Evolutionary conservation across 1,284 basidiomycete genomes (phyloP), one percentile per base, ranked within the genome.

Genomic region (Cutaneotrichosporon sp.): DNA sequence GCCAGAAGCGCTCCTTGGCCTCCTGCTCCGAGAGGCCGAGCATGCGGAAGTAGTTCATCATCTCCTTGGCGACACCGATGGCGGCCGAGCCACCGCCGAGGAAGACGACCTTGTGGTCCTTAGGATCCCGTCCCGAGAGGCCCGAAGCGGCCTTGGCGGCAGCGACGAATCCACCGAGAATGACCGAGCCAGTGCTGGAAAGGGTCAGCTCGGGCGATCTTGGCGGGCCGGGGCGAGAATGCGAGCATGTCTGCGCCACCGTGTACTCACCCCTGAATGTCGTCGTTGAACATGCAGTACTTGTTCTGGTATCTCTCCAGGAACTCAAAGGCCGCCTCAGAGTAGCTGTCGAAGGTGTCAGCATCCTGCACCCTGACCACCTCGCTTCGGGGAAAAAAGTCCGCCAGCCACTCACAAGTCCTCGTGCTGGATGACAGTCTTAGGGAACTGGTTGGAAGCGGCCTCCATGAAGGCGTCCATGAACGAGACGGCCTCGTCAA

Each of bases 401-500:
- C 10, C 10, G n/a, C 16, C 8, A 4, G 43, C 43, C 18, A 65
- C 64, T 65, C 64, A 65, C 58, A 92, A 92, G 81, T 92, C 91
- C 85, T 97, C 94, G 73, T 95, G 95, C 80, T 97, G 94, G 60
- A 95, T 84, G 71, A 95, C 85, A 56, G 84, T 75, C 69, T 91
- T 89, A 1, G 94, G 93, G 83, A 89, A 92, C 52, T 84, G 81
- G 43, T 77, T 73, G 27, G 84, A 80, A 82, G 92, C 90, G 73
- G 91, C 91, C 31, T 82, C 77, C 91, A 97, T 94, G 79, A 97
- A 94, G 75, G 92, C 90, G 73, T 95, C 92, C 87, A 97, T 91
- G 78, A 97, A 94, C 63, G 84, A 88, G 51, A 84, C 66, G 49
- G 81, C 75, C 71, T 87, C 86, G 43, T 82, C 81, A 29, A 87